A percentile compares a stretch with the other conserved stretches of the same genome.
Conservation (phyloP, 768 basidiomycete species). For the Phylloporus rhodoxanthus region DNA sequence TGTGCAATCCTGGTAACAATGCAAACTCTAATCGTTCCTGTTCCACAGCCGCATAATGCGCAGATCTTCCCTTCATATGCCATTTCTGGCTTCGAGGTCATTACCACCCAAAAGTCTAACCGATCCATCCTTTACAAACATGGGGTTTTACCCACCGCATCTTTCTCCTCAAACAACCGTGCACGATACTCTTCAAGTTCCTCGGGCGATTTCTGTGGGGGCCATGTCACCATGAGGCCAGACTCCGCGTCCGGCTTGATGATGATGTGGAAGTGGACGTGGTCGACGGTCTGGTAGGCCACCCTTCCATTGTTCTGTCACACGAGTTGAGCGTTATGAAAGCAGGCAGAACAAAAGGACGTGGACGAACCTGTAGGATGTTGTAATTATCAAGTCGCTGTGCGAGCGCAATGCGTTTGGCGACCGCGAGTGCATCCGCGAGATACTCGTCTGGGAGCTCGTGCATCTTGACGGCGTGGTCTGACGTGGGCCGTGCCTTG, state of each 20-base stretch:
- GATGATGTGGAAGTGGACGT: constrained; percentile 92
- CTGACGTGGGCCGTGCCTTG: constrained; percentile 35
- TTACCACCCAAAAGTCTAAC: too few species aligned
- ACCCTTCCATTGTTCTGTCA: constrained; percentile 60
- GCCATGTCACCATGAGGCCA: constrained; percentile 78
- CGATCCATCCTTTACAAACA: neutral
- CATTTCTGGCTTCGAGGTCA: neutral
- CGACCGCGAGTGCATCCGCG: constrained; percentile 65
- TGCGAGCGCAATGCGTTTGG: constrained; percentile 78
- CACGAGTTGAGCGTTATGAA: neutral
- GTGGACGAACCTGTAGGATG: constrained; percentile 54
- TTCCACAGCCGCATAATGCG: too few species aligned
- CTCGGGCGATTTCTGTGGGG: constrained; percentile 4
- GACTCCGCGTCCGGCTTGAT: constrained; percentile 69
- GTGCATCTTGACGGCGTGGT: constrained; percentile 81
- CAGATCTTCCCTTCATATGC: neutral
- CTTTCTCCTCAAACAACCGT: constrained; percentile 1
- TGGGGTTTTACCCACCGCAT: neutral
- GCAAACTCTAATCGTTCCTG: neutral
- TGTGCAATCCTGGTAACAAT: neutral
- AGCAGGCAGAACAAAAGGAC: neutral
- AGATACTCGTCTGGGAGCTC: constrained; percentile 83
- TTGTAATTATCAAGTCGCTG: constrained; percentile 76
- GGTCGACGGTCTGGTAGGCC: constrained; percentile 67
- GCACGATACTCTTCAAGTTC: constrained; percentile 10